Evolutionary conservation across 2,329 filamentous ascomycete genomes (phyloP), one percentile per base, ranked within the genome.

Genomic region (Microdochium nivale): DNA sequence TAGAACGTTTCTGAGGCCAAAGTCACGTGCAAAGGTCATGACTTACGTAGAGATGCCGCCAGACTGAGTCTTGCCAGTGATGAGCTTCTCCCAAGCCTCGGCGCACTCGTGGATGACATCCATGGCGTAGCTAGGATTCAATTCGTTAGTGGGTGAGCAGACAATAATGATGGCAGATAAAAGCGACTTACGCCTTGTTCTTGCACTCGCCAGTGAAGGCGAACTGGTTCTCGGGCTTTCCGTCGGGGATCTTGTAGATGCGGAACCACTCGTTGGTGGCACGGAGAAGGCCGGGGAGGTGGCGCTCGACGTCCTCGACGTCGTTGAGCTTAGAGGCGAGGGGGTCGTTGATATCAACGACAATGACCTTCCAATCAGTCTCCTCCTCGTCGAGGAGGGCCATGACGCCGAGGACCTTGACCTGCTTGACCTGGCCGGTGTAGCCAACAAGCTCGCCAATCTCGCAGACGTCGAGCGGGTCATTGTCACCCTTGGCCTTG

Each of bases 251-350:
- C 83, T 99, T 99, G 87, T 99, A 99, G 84, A 99, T 99, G 74
- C 94, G 90, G 90, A 99, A 99, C 94, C 94, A 99, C 81, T 99
- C 94, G 70, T 99, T 99, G 70, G 92, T 97, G 69, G 94, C 94
- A 62, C 94, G 88, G 71, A 99, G 83, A 54, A 99, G 89, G 64
- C 94, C 94, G 55, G 94, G 94, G 53, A 99, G 86, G 79, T 97
- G 94, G 69, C 92, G 87, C 83, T 99, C 94, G 62, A 99, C 94
- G 70, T 99, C 94, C 83, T 97, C 94, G 58, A 97, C 86, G 72
- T 97, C 92, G 78, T 99, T 92, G 70, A 99, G 87, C 84, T 96
- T 96, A 67, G 88, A 75, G 52, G 94, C 94, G 59, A 99, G 81
- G 61, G 94, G 92, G 78, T 99, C 94, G 77, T 97, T 96, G 71